Evolutionary conservation across 257 asterid genomes (phyloP).

Genomic region (Forsythia viridissima): DNA sequence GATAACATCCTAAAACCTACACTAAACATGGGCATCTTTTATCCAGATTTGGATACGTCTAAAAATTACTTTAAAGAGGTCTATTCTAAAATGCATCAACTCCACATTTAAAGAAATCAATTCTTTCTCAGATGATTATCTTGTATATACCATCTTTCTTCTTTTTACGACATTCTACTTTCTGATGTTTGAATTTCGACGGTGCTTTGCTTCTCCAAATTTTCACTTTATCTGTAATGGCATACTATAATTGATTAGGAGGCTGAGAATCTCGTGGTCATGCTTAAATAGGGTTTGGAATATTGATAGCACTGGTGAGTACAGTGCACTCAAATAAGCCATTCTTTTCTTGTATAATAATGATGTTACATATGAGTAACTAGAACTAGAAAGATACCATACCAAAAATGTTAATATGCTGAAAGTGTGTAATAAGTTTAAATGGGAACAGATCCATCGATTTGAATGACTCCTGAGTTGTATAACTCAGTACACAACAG

Average conservation of each 20-base stretch:
- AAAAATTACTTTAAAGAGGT: background rate
- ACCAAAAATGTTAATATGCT: background rate
- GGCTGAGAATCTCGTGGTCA: background rate
- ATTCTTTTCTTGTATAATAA: background rate
- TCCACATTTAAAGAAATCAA: background rate
- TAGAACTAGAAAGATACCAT: background rate
- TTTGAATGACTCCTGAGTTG: background rate
- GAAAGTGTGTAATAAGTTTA: background rate
- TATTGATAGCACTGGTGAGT: background rate
- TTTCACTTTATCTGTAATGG: background rate
- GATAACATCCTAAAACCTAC: background rate
- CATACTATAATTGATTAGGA: background rate
- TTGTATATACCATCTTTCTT: background rate
- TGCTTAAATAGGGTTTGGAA: background rate
- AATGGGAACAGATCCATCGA: background rate
- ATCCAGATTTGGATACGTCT: background rate
- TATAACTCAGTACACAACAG: background rate
- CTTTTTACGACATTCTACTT: background rate
- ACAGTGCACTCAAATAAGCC: background rate
- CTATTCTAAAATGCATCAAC: background rate
- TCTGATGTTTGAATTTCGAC: background rate
- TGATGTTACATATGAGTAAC: too few relatives aligned
- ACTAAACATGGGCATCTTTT: background rate
- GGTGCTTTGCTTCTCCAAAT: background rate
- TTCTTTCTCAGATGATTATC: background rate